These are phyloP conservation scores for Noccaea bulbosa DNA, from an alignment of 345 rosid species.

Conservation along the genomic window DNA sequence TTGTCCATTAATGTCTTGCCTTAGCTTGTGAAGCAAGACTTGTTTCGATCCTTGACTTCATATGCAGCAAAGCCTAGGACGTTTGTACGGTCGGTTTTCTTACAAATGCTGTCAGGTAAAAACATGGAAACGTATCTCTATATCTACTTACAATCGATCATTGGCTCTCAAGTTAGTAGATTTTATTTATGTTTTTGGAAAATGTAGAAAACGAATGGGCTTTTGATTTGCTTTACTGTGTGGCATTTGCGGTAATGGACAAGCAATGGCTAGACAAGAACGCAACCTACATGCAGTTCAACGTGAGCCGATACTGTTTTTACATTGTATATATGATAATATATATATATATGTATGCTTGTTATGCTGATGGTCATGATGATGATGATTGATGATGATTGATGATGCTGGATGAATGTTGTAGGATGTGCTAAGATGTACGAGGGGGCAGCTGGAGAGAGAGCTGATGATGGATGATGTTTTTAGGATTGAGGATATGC, in stretches of 20 bases:
- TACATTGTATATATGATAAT: neutral
- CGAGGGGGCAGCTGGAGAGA: constrained; percentile 73
- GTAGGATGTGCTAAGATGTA: constrained; percentile 81
- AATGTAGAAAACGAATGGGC: constrained; percentile 86
- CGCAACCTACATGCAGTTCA: constrained; percentile 96
- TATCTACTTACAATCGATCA: neutral
- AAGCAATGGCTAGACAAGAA: constrained; percentile 89
- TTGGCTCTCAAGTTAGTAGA: neutral
- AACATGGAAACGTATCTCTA: constrained; percentile 16
- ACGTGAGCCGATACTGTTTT: constrained; percentile 53
- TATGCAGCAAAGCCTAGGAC: constrained; percentile 79
- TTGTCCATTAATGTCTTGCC: neutral
- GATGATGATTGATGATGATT: constrained; percentile 4
- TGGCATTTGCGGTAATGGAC: constrained; percentile 89
- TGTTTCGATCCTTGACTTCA: neutral
- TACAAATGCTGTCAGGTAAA: constrained; percentile 87
- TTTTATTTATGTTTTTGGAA: constrained; percentile 4
- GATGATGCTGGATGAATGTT: constrained; percentile 10
- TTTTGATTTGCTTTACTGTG: constrained; percentile 89
- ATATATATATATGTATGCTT: neutral
- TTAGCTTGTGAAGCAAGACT: constrained; percentile 1
- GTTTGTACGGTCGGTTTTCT: constrained; percentile 71
- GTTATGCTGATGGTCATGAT: neutral
- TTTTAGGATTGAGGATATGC: constrained; percentile 82
- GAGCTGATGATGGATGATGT: constrained; percentile 89